Evolutionary conservation across 768 basidiomycete genomes (phyloP).

Genomic region (Tulasnella sp.): DNA sequence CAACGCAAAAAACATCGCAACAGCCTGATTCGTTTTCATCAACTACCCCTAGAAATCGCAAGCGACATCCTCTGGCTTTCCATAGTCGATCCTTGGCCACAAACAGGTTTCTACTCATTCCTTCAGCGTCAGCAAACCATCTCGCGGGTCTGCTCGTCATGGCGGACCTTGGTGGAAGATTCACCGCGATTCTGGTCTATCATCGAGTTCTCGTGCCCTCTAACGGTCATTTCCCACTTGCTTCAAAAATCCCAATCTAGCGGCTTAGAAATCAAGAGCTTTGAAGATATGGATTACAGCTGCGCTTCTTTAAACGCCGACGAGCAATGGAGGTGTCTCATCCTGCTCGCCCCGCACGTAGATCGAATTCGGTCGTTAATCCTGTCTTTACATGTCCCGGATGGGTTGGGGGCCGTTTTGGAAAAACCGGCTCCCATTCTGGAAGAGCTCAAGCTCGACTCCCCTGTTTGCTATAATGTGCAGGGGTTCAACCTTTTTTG

Average conservation of each 20-base stretch:
- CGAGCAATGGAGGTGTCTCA: too few relatives aligned
- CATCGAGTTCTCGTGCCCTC: background rate
- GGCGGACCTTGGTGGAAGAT: background rate
- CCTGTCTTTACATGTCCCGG: too few relatives aligned
- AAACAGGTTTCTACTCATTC: background rate
- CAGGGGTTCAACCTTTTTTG: background rate
- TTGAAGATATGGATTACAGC: background rate
- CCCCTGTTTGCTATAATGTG: background rate
- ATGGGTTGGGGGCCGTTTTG: background rate
- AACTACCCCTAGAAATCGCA: background rate
- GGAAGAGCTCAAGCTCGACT: background rate
- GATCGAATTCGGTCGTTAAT: too few relatives aligned
- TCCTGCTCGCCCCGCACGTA: too few relatives aligned
- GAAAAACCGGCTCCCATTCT: background rate
- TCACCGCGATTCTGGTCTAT: background rate
- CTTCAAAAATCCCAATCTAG: background rate
- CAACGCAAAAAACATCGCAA: background rate
- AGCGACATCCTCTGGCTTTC: background rate
- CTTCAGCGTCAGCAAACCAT: background rate
- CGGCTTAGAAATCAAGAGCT: background rate
- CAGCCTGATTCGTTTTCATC: background rate
- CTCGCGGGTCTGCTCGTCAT: background rate
- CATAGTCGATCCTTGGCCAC: background rate
- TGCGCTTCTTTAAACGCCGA: too few relatives aligned
- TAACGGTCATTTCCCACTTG: background rate